Percentiles rank a stretch among this genome's conserved stretches.
Evolutionary conservation across 2,329 filamentous ascomycete species (phyloP).

Genomic region (Bipolaris bicolor): DNA sequence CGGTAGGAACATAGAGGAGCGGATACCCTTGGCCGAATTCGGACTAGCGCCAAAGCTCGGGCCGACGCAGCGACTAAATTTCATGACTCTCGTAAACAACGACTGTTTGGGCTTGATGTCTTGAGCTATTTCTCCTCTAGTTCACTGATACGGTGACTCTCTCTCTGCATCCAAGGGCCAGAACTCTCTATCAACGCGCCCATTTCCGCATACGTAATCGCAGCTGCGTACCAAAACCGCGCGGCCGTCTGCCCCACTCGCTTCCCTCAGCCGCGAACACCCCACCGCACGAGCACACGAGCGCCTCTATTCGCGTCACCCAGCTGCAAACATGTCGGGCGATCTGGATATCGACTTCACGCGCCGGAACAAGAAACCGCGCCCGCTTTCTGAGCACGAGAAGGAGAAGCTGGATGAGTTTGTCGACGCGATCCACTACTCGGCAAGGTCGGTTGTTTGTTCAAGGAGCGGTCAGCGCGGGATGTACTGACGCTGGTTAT

Average conservation of each 20-base stretch:
- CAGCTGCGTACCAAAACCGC: constrained; percentile 2
- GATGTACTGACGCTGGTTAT: constrained; percentile 28
- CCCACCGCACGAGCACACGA: constrained; percentile 42
- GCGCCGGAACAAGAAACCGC: constrained; percentile 85
- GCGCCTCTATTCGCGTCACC: constrained; percentile 16
- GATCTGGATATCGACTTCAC: constrained; percentile 74
- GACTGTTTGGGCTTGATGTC: constrained; percentile 27
- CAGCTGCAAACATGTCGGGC: constrained; percentile 33
- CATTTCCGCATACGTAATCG: constrained; percentile 2
- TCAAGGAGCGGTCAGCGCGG: constrained; percentile 19
- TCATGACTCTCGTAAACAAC: constrained; percentile 37
- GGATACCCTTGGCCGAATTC: constrained; percentile 17
- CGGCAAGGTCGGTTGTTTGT: constrained; percentile 70
- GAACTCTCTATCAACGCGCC: constrained; percentile 1
- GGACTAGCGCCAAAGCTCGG: constrained; percentile 20
- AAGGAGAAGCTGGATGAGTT: constrained; percentile 86
- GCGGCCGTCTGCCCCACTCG: constrained; percentile 26
- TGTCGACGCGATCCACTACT: constrained; percentile 94
- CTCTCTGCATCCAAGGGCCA: background rate
- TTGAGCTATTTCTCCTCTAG: constrained; percentile 22
- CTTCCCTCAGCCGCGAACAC: constrained; percentile 24
- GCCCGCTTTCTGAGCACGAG: constrained; percentile 80
- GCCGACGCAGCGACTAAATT: constrained; percentile 25
- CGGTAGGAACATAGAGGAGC: constrained; percentile 18
- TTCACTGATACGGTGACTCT: constrained; percentile 6